These are phyloP conservation scores for Penicillium paxilli DNA, from an alignment of 495 filamentous ascomycete species.

Conservation along the genomic window DNA sequence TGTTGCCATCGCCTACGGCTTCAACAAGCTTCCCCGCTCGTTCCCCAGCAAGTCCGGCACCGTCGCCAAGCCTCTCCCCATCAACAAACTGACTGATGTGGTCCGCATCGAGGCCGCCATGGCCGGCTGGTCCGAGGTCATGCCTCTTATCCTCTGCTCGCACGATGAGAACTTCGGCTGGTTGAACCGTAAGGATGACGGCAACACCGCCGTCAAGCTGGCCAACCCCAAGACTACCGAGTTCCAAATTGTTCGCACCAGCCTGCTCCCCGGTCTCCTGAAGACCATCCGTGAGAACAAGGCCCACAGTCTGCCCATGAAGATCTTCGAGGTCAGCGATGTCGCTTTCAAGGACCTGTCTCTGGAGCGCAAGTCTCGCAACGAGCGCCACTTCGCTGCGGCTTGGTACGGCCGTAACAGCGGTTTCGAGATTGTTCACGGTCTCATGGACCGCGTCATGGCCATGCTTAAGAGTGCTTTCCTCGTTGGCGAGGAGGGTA, in stretches of 20 bases:
- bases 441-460: slow-evolving; percentile 87
- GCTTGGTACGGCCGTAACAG: slow-evolving; percentile 93
- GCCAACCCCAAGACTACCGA: slow-evolving; percentile 95
- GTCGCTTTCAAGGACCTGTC: slow-evolving; percentile 82
- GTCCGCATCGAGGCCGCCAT: slow-evolving; percentile 87
- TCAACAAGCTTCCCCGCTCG: slow-evolving; percentile 85
- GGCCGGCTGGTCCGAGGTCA: slow-evolving; percentile 94
- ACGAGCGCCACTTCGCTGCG: slow-evolving; percentile 94
- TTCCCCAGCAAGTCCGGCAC: slow-evolving; percentile 83
- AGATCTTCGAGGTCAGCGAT: slow-evolving; percentile 91
- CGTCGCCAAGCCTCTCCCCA: slow-evolving; percentile 79
- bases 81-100: slow-evolving; percentile 95
- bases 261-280: slow-evolving; percentile 81
- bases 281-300: slow-evolving; percentile 98
- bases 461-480: slow-evolving; percentile 86
- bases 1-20: slow-evolving; percentile 91
- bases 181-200: slow-evolving; percentile 90
- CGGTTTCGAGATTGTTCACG: slow-evolving; percentile 96
- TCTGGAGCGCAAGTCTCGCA: slow-evolving; percentile 79
- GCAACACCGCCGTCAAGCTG: slow-evolving; percentile 79
- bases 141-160: slow-evolving; percentile 95
- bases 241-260: slow-evolving; percentile 95
- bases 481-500: slow-evolving; percentile 70
- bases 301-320: slow-evolving; percentile 82
- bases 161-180: slow-evolving; percentile 98